Conservation (phyloP, 257 asterid genomes). For the Solanum dulcamara region DNA sequence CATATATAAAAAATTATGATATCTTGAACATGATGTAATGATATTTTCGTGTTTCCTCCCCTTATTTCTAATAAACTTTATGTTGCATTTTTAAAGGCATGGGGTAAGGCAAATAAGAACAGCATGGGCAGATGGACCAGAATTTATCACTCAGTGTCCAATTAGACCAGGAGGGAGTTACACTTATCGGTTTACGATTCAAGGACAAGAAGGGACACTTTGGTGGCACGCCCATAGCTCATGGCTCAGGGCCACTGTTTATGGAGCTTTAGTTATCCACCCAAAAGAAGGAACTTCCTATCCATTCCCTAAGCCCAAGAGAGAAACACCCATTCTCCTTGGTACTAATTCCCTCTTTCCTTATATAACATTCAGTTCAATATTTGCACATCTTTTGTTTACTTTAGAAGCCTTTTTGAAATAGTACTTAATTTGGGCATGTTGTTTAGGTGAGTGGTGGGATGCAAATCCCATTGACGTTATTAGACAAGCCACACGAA, state of each 20-base stretch:
- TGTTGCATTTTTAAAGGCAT: constrained; percentile 43
- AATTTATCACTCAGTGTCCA: constrained; percentile 81
- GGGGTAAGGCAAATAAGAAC: constrained; percentile 75
- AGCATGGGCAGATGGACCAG: constrained; percentile 93
- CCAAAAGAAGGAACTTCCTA: constrained; percentile 58
- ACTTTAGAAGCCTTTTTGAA: neutral
- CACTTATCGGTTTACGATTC: constrained; percentile 63
- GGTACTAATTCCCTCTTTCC: constrained; percentile 20
- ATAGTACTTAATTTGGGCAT: neutral
- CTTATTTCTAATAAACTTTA: neutral
- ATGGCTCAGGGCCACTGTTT: constrained; percentile 90
- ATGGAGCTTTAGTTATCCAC: constrained; percentile 64
- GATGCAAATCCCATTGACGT: constrained; percentile 77
- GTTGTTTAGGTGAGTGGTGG: constrained; percentile 93
- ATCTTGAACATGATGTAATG: neutral
- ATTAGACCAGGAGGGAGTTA: constrained; percentile 72
- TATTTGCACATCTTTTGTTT: neutral
- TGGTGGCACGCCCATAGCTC: constrained; percentile 99
- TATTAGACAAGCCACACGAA: constrained; percentile 54
- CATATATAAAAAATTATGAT: too few relatives aligned
- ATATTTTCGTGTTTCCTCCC: neutral
- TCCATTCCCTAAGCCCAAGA: constrained; percentile 71
- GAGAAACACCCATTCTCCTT: constrained; percentile 61
- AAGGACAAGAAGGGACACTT: constrained; percentile 88
- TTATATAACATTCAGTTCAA: neutral